These are phyloP conservation scores for Plectosphaerella cucumerina DNA, from an alignment of 2,329 filamentous ascomycete species.

Conservation along the genomic window DNA sequence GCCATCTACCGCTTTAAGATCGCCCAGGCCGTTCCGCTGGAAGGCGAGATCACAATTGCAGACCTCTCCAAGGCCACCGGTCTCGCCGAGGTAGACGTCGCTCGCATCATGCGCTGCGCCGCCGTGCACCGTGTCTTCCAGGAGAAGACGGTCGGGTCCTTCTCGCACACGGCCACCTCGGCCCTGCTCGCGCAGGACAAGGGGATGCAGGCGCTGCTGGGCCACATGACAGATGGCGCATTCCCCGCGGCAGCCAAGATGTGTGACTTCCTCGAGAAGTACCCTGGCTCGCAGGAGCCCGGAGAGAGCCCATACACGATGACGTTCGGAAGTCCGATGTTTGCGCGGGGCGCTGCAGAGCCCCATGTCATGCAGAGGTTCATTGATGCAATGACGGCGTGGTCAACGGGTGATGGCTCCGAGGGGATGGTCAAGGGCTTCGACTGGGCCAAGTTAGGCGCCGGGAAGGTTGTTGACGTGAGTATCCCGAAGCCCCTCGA, in stretches of 20 bases:
- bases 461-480: not conserved
- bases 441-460: not conserved
- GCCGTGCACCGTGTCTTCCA: not conserved
- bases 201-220: not conserved
- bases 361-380: not conserved
- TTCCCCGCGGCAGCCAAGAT: not conserved
- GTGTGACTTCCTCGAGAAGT: not conserved
- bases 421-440: not conserved
- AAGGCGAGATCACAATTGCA: slow-evolving; percentile 20
- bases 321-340: not conserved
- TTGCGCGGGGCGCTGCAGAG: not conserved
- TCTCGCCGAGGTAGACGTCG: not conserved
- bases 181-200: not conserved
- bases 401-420: not conserved
- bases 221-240: not conserved
- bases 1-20: slow-evolving; percentile 25
- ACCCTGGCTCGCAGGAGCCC: not conserved
- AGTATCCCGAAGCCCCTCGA: not conserved
- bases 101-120: not conserved
- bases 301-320: not conserved
- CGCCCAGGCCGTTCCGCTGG: slow-evolving; percentile 21
- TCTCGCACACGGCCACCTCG: not conserved
- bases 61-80: slow-evolving; percentile 14
- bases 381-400: not conserved
- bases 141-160: not conserved